Percentiles rank a stretch among this genome's conserved stretches.
phyloP scores from a whole-genome alignment of 192 early-diverging fungal genomes.

The Paraglomus brasilianum region DNA sequence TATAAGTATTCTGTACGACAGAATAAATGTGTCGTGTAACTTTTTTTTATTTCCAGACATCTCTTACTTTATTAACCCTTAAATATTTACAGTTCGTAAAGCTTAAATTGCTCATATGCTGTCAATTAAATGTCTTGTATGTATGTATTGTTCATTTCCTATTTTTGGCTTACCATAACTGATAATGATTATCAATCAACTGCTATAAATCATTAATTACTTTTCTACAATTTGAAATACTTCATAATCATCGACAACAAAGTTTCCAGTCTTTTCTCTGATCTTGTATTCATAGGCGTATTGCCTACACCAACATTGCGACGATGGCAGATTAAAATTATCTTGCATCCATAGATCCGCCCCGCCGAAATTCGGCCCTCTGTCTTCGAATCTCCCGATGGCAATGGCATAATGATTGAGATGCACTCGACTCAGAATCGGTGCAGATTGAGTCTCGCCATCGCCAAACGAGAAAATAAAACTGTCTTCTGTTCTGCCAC shows the following conservation, averaged over 20 bases:
- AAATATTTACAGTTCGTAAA: too few relatives aligned
- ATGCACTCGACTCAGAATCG: neutral
- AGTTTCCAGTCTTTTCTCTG: neutral
- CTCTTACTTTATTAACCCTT: too few relatives aligned
- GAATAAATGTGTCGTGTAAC: too few relatives aligned
- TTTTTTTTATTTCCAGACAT: too few relatives aligned
- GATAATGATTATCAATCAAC: too few relatives aligned
- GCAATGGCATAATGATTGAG: conserved; percentile 1
- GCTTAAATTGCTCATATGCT: too few relatives aligned
- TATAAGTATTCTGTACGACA: too few relatives aligned
- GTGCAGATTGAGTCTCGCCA: too few relatives aligned
- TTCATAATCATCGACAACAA: neutral
- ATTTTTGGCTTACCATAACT: too few relatives aligned
- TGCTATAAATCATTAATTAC: neutral
- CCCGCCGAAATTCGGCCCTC: neutral
- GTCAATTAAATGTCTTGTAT: too few relatives aligned
- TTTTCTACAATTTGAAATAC: conserved; percentile 19
- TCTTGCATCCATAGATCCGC: neutral
- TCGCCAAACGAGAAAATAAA: conserved; percentile 20
- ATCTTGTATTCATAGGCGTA: neutral
- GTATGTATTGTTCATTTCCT: too few relatives aligned
- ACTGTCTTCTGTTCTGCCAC: neutral
- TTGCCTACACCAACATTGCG: neutral
- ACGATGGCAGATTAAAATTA: conserved; percentile 2
- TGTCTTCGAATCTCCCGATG: neutral